A percentile compares a stretch with the other conserved stretches of the same genome.
Evolutionary conservation across 345 rosid genomes (phyloP).

Genomic region (Pistacia integerrima): DNA sequence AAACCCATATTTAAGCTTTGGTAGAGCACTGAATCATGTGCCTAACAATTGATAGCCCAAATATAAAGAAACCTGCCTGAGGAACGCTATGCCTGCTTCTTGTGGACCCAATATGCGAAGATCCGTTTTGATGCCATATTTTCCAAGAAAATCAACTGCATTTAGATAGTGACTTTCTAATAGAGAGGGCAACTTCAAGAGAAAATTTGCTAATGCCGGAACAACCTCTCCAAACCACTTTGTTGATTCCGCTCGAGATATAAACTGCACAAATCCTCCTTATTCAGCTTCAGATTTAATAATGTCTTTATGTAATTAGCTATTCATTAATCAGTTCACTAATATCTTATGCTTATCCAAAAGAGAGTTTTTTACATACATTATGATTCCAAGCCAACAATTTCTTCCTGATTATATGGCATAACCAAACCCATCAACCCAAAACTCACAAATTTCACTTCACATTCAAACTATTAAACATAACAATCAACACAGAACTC

Average conservation of each 20-base stretch:
- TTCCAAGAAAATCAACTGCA: slow-evolving; percentile 38
- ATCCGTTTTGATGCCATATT: slow-evolving; percentile 34
- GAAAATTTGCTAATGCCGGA: slow-evolving; percentile 67
- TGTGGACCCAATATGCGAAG: slow-evolving; percentile 67
- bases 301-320: background rate
- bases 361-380: background rate
- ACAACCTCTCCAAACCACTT: slow-evolving; percentile 70
- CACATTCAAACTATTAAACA: too few species aligned
- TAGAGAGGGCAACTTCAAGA: slow-evolving; percentile 63
- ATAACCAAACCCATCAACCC: background rate
- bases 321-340: background rate
- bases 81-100: slow-evolving; percentile 74
- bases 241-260: slow-evolving; percentile 44
- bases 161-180: slow-evolving; percentile 65
- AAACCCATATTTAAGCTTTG: background rate
- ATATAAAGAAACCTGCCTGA: slow-evolving; percentile 60
- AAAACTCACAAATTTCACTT: too few species aligned
- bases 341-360: background rate
- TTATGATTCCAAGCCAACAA: background rate
- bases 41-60: background rate
- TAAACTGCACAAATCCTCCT: slow-evolving; percentile 41
- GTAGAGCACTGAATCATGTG: background rate
- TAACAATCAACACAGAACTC: too few species aligned
- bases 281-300: background rate
- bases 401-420: background rate